phyloP scores from a whole-genome alignment of 2,329 filamentous ascomycete genomes.

The Trichoderma gracile region DNA sequence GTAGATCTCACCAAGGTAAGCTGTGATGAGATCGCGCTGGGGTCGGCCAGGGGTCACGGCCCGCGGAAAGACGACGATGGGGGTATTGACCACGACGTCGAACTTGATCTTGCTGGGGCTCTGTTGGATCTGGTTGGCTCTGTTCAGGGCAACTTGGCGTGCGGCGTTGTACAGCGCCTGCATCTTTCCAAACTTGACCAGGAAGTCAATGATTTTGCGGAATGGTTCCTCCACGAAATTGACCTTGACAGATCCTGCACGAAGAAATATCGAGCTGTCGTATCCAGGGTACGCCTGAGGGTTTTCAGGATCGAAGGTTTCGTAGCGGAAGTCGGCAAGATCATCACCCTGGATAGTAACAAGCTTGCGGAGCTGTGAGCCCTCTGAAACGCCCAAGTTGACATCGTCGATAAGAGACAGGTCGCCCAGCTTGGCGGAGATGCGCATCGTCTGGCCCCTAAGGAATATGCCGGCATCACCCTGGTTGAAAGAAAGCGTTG shows the following conservation, averaged over 20 bases:
- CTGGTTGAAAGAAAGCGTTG: slow-evolving; percentile 88
- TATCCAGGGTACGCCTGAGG: slow-evolving; percentile 82
- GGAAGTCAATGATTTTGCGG: slow-evolving; percentile 95
- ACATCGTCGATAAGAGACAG: slow-evolving; percentile 90
- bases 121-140: slow-evolving; percentile 91
- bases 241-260: slow-evolving; percentile 92
- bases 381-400: slow-evolving; percentile 80
- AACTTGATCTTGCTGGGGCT: slow-evolving; percentile 89
- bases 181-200: slow-evolving; percentile 99
- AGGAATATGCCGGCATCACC: slow-evolving; percentile 90
- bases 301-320: slow-evolving; percentile 81
- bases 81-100: slow-evolving; percentile 89
- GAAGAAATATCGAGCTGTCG: slow-evolving; percentile 85
- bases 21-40: slow-evolving; percentile 80
- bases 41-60: slow-evolving; percentile 68
- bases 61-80: slow-evolving; percentile 92
- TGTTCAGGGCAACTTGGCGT: slow-evolving; percentile 87
- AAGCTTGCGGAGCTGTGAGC: slow-evolving; percentile 79
- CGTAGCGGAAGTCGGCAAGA: slow-evolving; percentile 94
- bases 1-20: slow-evolving; percentile 96
- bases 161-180: slow-evolving; percentile 98
- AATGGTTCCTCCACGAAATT: slow-evolving; percentile 98
- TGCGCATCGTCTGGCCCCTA: slow-evolving; percentile 79
- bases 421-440: slow-evolving; percentile 84
- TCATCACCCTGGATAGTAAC: slow-evolving; percentile 95